Conservation (phyloP, 108 stramenopile genomes). For the Cyclotella choctawhatcheeana region DNA sequence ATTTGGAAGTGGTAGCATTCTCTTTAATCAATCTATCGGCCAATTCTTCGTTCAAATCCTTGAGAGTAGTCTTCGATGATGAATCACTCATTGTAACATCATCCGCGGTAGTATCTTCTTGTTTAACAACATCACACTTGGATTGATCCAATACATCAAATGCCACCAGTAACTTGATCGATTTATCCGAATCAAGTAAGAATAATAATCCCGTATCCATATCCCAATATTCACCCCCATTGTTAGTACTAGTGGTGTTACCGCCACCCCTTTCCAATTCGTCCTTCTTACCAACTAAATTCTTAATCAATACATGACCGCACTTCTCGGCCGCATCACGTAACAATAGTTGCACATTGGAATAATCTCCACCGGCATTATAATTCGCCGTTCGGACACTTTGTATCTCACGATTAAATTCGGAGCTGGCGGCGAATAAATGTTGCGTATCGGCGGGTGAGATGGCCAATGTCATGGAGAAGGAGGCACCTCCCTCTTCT, state of each 20-base stretch:
- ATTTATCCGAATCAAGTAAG: constrained; percentile 69
- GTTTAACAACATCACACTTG: constrained; percentile 6
- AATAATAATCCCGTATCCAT: constrained; percentile 59
- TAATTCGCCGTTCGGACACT: constrained; percentile 7
- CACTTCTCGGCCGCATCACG: not conserved
- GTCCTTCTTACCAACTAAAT: not conserved
- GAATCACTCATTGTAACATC: not conserved
- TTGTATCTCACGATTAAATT: constrained; percentile 54
- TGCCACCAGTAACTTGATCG: constrained; percentile 58
- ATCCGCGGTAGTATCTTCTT: constrained; percentile 1
- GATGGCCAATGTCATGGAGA: constrained; percentile 73
- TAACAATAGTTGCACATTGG: not conserved
- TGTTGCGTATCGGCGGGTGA: constrained; percentile 64
- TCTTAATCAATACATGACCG: not conserved
- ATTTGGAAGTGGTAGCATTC: constrained; percentile 29
- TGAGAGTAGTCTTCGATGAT: not conserved
- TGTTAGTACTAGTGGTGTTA: constrained; percentile 17
- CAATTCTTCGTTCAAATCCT: constrained; percentile 43
- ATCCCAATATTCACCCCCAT: constrained; percentile 53
- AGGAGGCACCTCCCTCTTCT: constrained; percentile 13
- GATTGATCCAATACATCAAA: constrained; percentile 50
- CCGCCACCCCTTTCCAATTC: not conserved
- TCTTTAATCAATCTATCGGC: constrained; percentile 41
- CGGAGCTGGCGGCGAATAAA: constrained; percentile 61
- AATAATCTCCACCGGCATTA: not conserved